Evolutionary conservation across 306 rosid species (phyloP), one percentile per base, ranked within the genome.

Genomic region (Trifolium pratense): DNA sequence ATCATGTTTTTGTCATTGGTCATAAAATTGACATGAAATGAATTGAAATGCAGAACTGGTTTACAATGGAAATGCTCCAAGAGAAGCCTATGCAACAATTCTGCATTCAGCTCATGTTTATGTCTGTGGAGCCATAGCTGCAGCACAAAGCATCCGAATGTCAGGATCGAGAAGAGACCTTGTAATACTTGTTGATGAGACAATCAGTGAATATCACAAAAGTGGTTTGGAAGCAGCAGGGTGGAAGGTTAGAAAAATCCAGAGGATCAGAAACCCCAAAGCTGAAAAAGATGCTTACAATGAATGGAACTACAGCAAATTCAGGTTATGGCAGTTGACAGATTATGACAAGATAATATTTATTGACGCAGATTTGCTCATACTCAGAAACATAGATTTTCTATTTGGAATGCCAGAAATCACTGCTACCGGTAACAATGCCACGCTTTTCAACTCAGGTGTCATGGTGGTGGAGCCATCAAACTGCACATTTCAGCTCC

Each of bases 301-400:
- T 29, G 99, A 91, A 53, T 94, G 97, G 97, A 94, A 94, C 83
- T 91, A 91, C 86, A 94, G 99, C 93, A 94, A 94, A 77, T 94
- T 94, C 77, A 78, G 99, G 73, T 72, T 94, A 49, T 94, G 96
- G 99, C 95, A 94, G 80, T 80, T 94, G 10, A 89, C 96, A 56
- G 96, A 94, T 52, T 94, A 94, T 65, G 97, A 91, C 88, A 94
- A 91, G 85, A 88, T 94, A 70, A 94, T 94, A 59, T 94, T 94
- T 91, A 87, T 94, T 42, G 98, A 94, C 43, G 97, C 97, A 18
- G 97, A 94, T 79, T 70, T 91, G 58, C 89, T 94, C 15, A 86
- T 94, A 70, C 89, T 94, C 2, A 84, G 91, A 73, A 94, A 91
- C 75, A 89, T 91, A 15, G 97, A 94, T 39, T 88, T 94, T 83